Base-by-base conservation (phyloP, 352 stramenopile species). In the Blastocystis sp. region DNA sequence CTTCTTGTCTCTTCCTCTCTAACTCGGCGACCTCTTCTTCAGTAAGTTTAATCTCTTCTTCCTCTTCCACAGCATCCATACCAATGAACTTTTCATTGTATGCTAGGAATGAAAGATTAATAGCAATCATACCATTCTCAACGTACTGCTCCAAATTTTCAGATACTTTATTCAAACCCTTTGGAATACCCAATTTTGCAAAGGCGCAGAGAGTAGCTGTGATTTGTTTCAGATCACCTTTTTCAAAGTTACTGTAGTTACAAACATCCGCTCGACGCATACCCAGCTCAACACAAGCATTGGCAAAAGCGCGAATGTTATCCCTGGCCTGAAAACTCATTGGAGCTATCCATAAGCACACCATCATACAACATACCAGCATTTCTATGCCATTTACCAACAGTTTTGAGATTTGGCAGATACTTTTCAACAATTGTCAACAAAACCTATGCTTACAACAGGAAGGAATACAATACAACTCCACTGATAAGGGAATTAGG, bases 241-340 rank as follows among this genome's bases (percentile, higher is more conserved):
- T 66, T 27, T 84, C 73, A 37, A 84, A 84, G 56, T 84, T 84
- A 35, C 73, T 84, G 40, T 84, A 84, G 73, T 84, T 84, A 44
- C 73, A 84, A 30, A 84, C 73, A 69, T 84, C 73, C 1, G 73
- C 64, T n/a, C 73, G 73, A 22, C 73, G 73, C 73, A 84, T 84
- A 37, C 73, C 73, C 42, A 84, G 73, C 0, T 24, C 48, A 7
- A 84, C 73, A 44, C 73, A 84, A 17, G 17, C 48, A 40, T 84
- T 60, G 1, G 73, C 73, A 64, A 84, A 84, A 30, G 44, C n/a
- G 22, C 22, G 15, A 66, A 84, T 84, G n/a, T 84, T 84, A 40
- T 84, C 73, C 11, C 73, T 27, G 6, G 73, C 73, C 24, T 84
- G 42, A 42, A 84, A 84, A 44, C 73, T 84, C 15, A 48, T 66